A percentile compares a stretch with the other conserved stretches of the same genome.
phyloP scores from a whole-genome alignment of 192 early-diverging fungal genomes.

The Funneliformis mosseae region DNA sequence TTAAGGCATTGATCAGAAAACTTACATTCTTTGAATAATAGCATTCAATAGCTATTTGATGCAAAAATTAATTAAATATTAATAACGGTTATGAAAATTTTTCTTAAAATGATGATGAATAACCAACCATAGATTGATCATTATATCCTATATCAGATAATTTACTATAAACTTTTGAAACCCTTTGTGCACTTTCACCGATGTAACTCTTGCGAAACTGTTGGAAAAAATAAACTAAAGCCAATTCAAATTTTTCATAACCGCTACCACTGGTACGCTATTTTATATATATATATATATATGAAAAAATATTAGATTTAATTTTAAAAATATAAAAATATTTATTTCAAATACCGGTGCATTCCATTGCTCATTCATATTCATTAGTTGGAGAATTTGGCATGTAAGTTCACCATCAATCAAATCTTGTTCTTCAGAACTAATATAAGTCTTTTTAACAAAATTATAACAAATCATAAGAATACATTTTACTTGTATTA shows the following conservation, averaged over 20 bases:
- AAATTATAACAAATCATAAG: constrained; percentile 22
- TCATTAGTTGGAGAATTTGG: constrained; percentile 69
- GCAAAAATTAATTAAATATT: not conserved
- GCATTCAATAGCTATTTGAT: not conserved
- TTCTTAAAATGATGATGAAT: not conserved
- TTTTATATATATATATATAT: too few species aligned
- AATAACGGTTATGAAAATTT: not conserved
- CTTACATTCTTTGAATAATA: constrained; percentile 1
- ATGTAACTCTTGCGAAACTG: constrained; percentile 82
- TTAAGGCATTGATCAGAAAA: not conserved
- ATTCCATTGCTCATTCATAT: constrained; percentile 60
- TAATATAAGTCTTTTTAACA: constrained; percentile 60
- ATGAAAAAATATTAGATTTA: not conserved
- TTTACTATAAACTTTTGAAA: constrained; percentile 65
- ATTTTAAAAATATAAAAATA: constrained; percentile 13
- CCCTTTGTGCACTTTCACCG: constrained; percentile 65
- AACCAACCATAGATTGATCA: constrained; percentile 51
- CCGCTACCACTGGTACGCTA: constrained; percentile 49
- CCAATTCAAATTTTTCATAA: constrained; percentile 73
- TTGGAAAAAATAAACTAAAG: constrained; percentile 79
- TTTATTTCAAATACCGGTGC: constrained; percentile 40
- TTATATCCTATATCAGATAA: constrained; percentile 72
- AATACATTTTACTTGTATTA: not conserved
- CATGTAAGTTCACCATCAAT: constrained; percentile 76
- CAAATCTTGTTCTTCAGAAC: constrained; percentile 76